Base-by-base conservation (phyloP, 495 filamentous ascomycete genomes). In the Bryoglossum gracile region DNA sequence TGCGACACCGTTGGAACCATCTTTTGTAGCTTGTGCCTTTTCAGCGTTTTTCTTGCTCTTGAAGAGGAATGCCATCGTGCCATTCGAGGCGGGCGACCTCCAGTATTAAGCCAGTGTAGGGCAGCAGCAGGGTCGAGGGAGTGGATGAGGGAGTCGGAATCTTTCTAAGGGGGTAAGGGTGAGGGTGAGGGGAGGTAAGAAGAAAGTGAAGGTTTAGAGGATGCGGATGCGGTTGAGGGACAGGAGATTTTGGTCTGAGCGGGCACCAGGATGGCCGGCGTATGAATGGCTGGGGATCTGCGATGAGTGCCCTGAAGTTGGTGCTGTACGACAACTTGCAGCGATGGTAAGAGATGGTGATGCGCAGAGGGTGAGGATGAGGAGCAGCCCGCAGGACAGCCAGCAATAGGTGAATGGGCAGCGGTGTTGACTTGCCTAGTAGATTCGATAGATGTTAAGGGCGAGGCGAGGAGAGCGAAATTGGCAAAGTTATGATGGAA, bases 1-100 rank as follows among this genome's bases (percentile, higher is more conserved):
- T 50, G 48, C 48, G 43, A 55, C 52, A 14, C 48, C 56, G 22
- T 50, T 53, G 1, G 49, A 14, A 19, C 38, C 41, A 33, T 62
- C 59, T 19, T 44, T 55, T 25, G 46, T 22, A 24, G 39, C 34
- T 16, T 58, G 55, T 32, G 41, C 48, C 24, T 62, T 62, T 11
- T 62, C 55, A 36, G 78, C 76, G 50, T 78, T 70, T 65, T 84
- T 84, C 64, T 82, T 83, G 43, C 76, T 80, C 65, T 82, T 82
- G 71, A 84, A 84, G 51, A 86, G 73, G 64, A 85, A 86, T 48
- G 80, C 79, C 82, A 86, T 86, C 62, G 62, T 67, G 67, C 62
- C 54, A 55, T 52, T 34, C 59, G 56, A 30, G 58, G 51, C 60
- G 34, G 55, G 37, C 55, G 37, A 44, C 46, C 42, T 37, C 37